A percentile compares a stretch with the other conserved stretches of the same genome.
Conservation (phyloP, 164 flowering plant species). For the Hamamelis virginiana region DNA sequence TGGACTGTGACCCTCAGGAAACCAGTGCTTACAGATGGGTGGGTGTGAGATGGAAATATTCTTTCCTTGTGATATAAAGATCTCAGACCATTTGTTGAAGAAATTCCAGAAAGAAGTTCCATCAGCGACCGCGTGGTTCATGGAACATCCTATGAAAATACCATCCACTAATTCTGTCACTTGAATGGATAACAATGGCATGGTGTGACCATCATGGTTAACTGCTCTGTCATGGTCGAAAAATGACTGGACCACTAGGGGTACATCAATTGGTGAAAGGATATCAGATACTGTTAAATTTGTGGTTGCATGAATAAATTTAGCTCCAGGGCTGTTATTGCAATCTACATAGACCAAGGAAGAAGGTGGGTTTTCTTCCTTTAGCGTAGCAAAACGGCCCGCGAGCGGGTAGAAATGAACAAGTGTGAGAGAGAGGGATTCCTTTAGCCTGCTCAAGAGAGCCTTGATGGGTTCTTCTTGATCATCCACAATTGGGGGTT, state of each 20-base stretch:
- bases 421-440: constrained; percentile 45
- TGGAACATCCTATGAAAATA: constrained; percentile 51
- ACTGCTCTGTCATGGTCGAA: constrained; percentile 44
- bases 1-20: constrained; percentile 27
- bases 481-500: constrained; percentile 17
- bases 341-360: constrained; percentile 39
- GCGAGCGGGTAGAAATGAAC: constrained; percentile 54
- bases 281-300: constrained; percentile 35
- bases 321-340: constrained; percentile 46
- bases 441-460: constrained; percentile 37
- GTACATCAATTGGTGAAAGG: constrained; percentile 44
- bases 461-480: neutral
- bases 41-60: constrained; percentile 21
- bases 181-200: constrained; percentile 47
- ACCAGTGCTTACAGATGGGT: constrained; percentile 38
- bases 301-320: constrained; percentile 39
- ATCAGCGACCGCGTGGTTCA: constrained; percentile 50
- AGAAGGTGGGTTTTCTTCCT: constrained; percentile 20
- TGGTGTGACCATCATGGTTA: constrained; percentile 50
- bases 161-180: constrained; percentile 59
- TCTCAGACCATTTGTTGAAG: constrained; percentile 47
- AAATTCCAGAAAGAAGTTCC: constrained; percentile 62
- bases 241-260: constrained; percentile 39
- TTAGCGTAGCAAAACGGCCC: constrained; percentile 40
- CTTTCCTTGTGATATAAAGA: constrained; percentile 22